Evolutionary conservation across 2,329 filamentous ascomycete genomes (phyloP).

Genomic region (Colletotrichum noveboracense): DNA sequence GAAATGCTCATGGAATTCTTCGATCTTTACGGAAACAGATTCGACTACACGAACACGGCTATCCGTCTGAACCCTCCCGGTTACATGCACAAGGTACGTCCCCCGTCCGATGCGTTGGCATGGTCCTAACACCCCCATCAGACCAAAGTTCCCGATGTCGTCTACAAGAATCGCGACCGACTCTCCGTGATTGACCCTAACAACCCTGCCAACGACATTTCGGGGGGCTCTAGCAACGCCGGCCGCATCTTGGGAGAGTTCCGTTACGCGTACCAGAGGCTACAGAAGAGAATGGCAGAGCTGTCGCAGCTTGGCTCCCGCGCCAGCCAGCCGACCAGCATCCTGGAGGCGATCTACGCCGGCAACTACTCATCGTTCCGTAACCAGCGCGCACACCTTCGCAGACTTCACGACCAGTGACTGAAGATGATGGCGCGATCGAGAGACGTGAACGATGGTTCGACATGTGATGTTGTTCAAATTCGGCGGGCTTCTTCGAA

Average conservation of each 20-base stretch:
- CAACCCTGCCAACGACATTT: conserved; percentile 83
- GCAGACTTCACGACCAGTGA: conserved; percentile 48
- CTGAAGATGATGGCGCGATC: not conserved
- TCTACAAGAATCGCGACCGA: conserved; percentile 67
- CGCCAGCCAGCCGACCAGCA: conserved; percentile 47
- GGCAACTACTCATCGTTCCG: conserved; percentile 82
- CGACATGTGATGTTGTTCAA: not conserved
- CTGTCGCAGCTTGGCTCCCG: conserved; percentile 41
- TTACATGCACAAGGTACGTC: conserved; percentile 75
- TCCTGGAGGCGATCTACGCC: conserved; percentile 75
- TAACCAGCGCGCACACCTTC: conserved; percentile 69
- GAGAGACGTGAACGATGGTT: not conserved
- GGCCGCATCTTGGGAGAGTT: conserved; percentile 73
- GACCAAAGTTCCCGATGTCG: conserved; percentile 32
- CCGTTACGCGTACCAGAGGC: conserved; percentile 60
- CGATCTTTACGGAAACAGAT: conserved; percentile 84
- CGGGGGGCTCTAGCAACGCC: conserved; percentile 81
- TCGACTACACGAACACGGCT: conserved; percentile 72
- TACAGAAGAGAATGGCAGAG: conserved; percentile 64
- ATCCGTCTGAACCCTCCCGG: conserved; percentile 79
- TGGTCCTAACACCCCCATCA: not conserved
- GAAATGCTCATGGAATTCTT: conserved; percentile 87
- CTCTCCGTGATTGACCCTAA: conserved; percentile 94
- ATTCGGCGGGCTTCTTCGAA: not conserved
- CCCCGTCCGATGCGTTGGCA: no score